phyloP scores from a whole-genome alignment of 768 basidiomycete genomes.

The Rhodocollybia butyracea region DNA sequence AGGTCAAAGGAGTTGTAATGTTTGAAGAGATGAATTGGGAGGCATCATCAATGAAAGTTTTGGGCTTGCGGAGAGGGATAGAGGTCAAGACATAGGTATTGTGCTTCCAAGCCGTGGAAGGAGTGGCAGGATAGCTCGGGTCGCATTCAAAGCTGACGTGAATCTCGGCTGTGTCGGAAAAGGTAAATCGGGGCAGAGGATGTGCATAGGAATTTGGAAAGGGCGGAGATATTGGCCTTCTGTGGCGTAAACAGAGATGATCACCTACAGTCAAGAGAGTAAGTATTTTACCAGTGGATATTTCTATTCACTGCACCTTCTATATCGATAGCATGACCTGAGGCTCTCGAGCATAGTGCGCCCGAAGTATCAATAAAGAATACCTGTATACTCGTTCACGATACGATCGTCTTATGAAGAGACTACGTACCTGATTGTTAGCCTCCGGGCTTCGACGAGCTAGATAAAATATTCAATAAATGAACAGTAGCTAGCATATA shows the following conservation, averaged over 20 bases:
- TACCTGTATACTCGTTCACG: too few relatives aligned
- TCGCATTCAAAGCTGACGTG: conserved; percentile 57
- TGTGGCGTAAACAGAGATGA: conserved; percentile 67
- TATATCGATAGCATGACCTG: conserved; percentile 81
- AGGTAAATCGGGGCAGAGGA: conserved; percentile 69
- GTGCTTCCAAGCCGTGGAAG: conserved; percentile 50
- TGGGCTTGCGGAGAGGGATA: conserved; percentile 66
- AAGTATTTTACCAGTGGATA: not conserved
- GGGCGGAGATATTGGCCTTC: conserved; percentile 71
- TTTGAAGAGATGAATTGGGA: conserved; percentile 61
- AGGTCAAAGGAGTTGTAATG: conserved; percentile 54
- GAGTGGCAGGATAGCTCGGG: conserved; percentile 51
- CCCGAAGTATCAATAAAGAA: conserved; percentile 83
- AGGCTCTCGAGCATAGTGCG: conserved; percentile 69
- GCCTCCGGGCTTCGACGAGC: conserved; percentile 65
- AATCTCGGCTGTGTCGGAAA: conserved; percentile 52
- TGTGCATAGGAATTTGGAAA: conserved; percentile 80
- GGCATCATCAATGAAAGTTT: conserved; percentile 69
- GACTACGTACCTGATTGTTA: conserved; percentile 83
- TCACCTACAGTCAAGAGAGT: conserved; percentile 42
- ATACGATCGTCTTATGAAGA: too few relatives aligned
- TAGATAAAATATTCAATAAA: conserved; percentile 20
- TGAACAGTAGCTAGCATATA: not conserved
- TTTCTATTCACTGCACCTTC: conserved; percentile 45
- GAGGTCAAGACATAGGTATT: conserved; percentile 63